These are phyloP conservation scores for Haplosporangium gracile DNA, from an alignment of 192 early-diverging fungal genomes.

Conservation along the genomic window DNA sequence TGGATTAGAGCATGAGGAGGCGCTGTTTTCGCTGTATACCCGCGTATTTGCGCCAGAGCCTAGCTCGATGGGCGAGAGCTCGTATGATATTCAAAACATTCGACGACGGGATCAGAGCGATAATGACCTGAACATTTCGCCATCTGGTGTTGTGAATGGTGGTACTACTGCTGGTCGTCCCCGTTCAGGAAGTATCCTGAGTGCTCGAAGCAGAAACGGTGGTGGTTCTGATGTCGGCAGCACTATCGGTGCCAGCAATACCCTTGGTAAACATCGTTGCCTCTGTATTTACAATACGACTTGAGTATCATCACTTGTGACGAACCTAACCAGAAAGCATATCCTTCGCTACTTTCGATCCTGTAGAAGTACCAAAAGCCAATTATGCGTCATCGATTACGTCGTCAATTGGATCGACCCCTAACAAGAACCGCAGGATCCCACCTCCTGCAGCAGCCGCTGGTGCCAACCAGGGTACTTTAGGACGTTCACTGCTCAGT, in stretches of 20 bases:
- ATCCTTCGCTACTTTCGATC: background rate
- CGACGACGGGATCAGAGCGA: conserved; percentile 36
- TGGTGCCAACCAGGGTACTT: conserved; percentile 7
- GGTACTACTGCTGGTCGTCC: conserved; percentile 10
- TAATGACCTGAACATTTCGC: background rate
- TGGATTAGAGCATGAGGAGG: conserved; percentile 66
- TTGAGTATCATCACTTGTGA: background rate
- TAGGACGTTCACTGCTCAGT: conserved; percentile 46
- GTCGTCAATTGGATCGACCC: conserved; percentile 47
- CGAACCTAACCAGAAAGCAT: background rate
- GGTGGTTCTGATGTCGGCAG: conserved; percentile 35
- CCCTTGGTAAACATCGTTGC: conserved; percentile 35
- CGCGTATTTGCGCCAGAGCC: conserved; percentile 59
- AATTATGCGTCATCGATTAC: conserved; percentile 58
- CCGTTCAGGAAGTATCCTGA: conserved; percentile 48
- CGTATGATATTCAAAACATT: conserved; percentile 46
- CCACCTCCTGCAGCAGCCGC: conserved; percentile 55
- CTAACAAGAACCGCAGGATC: conserved; percentile 43
- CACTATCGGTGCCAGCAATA: conserved; percentile 23
- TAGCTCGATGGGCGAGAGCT: conserved; percentile 19
- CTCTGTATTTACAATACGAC: background rate
- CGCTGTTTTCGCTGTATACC: conserved; percentile 74
- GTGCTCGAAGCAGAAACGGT: conserved; percentile 31
- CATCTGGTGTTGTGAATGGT: background rate
- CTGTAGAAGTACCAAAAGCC: conserved; percentile 47